Evolutionary conservation across 768 basidiomycete genomes (phyloP), one percentile per base, ranked within the genome.

Genomic region (Solioccasus polychromus): DNA sequence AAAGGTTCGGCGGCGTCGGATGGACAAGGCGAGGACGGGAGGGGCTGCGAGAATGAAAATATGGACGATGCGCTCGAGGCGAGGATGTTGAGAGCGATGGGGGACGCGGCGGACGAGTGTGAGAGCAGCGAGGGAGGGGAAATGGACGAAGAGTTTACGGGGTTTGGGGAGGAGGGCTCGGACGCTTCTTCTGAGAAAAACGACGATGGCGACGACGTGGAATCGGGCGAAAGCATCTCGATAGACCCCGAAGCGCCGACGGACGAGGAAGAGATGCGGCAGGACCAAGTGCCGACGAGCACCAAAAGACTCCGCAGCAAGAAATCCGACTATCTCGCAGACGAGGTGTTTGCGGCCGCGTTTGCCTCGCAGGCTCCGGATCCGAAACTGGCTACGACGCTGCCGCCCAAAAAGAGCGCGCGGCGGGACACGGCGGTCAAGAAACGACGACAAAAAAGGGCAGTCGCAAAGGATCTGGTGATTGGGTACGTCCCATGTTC

Each of bases 261-360:
- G 18, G 54, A 59, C 32, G 58, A 61, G 8, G 58, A 53, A 1
- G 58, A 53, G 23, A 52, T 54, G 37, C 45, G 51, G 9, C 54
- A 48, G 19, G 57, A 51, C 30, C 42, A 50, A 2, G 44, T 31
- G 19, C 42, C 15, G 36, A 30, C 20, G 37, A 45, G 35, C 11
- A 25, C 18, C 37, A 35, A 32, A n/a, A 49, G 20, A 25, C 38
- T 36, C n/a, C n/a, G n/a, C 25, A 61, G 67, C 35, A 62, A 67
- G n/a, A 69, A 71, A 42, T 59, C 69, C 4, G 68, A 77, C 37
- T 78, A 84, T 61, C 79, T 86, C 23, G 80, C 82, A 2, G 84
- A 85, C 54, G 77, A 82, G 50, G 68, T 85, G 17, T 87, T 86
- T 60, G 53, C 67, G 0, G 70, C 79, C 47, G 83, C 82, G 0